Evolutionary conservation across 768 basidiomycete species (phyloP), one percentile per base, ranked within the genome.

Genomic region (Pisolithus orientalis): DNA sequence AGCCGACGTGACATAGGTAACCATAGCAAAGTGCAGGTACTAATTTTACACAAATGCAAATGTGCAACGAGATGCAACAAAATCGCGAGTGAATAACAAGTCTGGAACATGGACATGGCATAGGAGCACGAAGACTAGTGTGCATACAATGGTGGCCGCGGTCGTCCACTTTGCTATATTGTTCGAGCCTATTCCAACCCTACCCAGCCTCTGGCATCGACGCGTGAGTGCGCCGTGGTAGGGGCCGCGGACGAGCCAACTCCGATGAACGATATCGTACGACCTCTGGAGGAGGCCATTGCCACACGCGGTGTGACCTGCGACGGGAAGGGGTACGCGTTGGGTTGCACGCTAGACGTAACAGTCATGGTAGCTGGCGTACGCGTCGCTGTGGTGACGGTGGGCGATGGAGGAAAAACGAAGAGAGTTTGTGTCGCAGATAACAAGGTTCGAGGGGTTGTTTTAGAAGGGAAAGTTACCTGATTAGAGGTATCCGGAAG

Each of bases 351-450:
- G 58, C 75, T 85, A 54, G 87, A 86, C 43, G 81, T 88, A 50
- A 92, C 72, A 37, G 85, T 90, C 82, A 91, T 84, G 34, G 89
- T 87, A 44, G 88, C 87, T 27, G 90, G 87, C 48, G 85, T 89
- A 38, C 70, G 67, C 49, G 77, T 75, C 62, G 59, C 28, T 29
- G 57, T 56, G 72, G 60, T 44, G 75, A 81, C 45, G 6, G 66
- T 76, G 68, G 80, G 88, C 5, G 89, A 91, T 31, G 90, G 88
- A 1, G 90, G 90, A 63, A 92, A 92, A 37, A 92, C 84, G 59
- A 92, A 91, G 44, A 92, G 75, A 0, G 90, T 92, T 64, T 92
- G 90, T 32, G 84, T 78, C 50, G 61, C 63, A 25, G 68, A 57
- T 29, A 63, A 57, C n/a, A 59, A 62, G 62, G 49, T 63, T 66